Conservation (phyloP, 164 flowering plant species). For the Umbilicus rupestris region DNA sequence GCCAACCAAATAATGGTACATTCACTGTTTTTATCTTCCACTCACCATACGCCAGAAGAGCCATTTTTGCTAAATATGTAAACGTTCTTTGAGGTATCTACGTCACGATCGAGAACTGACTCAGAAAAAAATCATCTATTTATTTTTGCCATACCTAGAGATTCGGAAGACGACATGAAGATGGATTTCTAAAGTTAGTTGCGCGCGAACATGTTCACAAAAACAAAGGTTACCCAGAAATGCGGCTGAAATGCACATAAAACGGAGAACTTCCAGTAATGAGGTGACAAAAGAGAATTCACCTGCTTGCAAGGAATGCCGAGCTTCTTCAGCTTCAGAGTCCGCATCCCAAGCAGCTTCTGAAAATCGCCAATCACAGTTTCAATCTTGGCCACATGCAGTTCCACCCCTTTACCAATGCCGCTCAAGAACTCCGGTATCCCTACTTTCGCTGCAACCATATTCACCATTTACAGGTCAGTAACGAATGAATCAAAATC, state of each 20-base stretch:
- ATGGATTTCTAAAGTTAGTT: no score
- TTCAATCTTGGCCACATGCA: conserved; percentile 64
- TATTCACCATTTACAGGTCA: background rate
- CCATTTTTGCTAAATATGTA: no score
- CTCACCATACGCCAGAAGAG: no score
- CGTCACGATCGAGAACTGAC: no score
- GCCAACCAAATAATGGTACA: no score
- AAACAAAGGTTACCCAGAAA: background rate
- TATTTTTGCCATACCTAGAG: no score
- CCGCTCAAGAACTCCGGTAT: conserved; percentile 84
- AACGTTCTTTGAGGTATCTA: no score
- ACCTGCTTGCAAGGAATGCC: conserved; percentile 86
- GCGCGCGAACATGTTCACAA: background rate
- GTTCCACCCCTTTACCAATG: conserved; percentile 71
- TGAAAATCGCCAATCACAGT: conserved; percentile 76
- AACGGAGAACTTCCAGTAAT: background rate
- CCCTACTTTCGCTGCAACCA: conserved; percentile 70
- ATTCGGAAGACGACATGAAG: no score
- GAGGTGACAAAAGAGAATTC: conserved; percentile 9
- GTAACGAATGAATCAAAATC: background rate
- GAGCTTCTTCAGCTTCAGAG: conserved; percentile 76
- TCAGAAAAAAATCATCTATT: no score
- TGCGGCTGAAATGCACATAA: background rate
- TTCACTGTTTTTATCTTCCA: no score
- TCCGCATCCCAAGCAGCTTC: conserved; percentile 74